A percentile compares a stretch with the other conserved stretches of the same genome.
These are phyloP conservation scores for Silene noctiflora DNA, from an alignment of 179 eudicot genomes.

Conservation along the genomic window DNA sequence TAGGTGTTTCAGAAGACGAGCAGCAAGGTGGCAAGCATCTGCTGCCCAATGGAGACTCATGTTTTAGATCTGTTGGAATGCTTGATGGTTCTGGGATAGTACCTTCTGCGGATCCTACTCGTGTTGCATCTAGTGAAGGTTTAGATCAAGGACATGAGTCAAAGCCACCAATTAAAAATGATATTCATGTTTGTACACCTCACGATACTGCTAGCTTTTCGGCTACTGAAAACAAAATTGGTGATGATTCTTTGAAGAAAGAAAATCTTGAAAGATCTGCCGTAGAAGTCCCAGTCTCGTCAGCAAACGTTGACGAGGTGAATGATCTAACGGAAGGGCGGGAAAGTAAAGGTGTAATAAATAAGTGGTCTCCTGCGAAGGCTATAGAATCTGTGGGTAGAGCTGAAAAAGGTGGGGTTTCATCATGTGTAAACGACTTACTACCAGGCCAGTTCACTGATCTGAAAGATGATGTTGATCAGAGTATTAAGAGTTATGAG, in stretches of 20 bases:
- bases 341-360: neutral
- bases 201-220: neutral
- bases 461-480: constrained; percentile 4
- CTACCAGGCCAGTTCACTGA: constrained; percentile 19
- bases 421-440: constrained; percentile 13
- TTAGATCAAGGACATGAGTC: neutral
- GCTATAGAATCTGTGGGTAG: constrained; percentile 14
- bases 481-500: constrained; percentile 10
- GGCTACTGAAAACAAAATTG: constrained; percentile 10
- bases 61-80: constrained; percentile 15
- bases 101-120: neutral
- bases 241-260: constrained; percentile 11
- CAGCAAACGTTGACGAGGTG: constrained; percentile 17
- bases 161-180: constrained; percentile 12
- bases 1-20: constrained; percentile 8
- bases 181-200: neutral
- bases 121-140: constrained; percentile 6
- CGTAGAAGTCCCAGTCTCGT: neutral
- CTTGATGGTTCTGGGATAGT: constrained; percentile 13
- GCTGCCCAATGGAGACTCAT: constrained; percentile 9
- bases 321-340: neutral
- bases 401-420: constrained; percentile 9
- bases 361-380: neutral
- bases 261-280: constrained; percentile 13
- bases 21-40: constrained; percentile 6